A percentile compares a stretch with the other conserved stretches of the same genome.
Conservation (phyloP, 306 rosid species). For the Casuarina cunninghamiana region DNA sequence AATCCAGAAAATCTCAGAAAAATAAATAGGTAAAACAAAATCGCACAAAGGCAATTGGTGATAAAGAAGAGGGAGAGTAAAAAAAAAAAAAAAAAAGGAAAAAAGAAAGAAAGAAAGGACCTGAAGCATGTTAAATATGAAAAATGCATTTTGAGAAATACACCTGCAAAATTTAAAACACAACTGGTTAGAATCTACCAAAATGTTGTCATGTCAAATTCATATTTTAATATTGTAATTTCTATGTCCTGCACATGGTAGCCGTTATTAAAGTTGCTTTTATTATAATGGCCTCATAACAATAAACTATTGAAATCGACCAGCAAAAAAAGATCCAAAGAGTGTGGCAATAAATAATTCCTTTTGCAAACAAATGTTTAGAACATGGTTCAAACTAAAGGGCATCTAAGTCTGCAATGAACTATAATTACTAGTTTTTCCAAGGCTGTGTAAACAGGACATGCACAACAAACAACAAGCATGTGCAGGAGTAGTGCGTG, state of each 20-base stretch:
- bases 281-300: too few relatives aligned
- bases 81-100: slow-evolving; percentile 9
- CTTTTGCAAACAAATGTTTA: too few relatives aligned
- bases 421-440: too few relatives aligned
- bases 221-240: not conserved
- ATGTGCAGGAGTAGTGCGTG: too few relatives aligned
- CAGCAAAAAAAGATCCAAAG: too few relatives aligned
- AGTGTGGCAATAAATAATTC: too few relatives aligned
- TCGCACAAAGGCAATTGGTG: slow-evolving; percentile 13
- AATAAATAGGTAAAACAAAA: not conserved
- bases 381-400: too few relatives aligned
- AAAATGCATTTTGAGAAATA: slow-evolving; percentile 71
- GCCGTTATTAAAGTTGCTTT: too few relatives aligned
- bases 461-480: too few relatives aligned
- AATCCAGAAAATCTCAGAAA: not conserved
- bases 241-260: not conserved
- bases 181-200: slow-evolving; percentile 28
- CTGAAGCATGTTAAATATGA: slow-evolving; percentile 93
- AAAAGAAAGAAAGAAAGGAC: slow-evolving; percentile 42
- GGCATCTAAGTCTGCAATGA: too few relatives aligned
- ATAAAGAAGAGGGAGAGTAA: slow-evolving; percentile 11
- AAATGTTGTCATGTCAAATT: slow-evolving; percentile 3
- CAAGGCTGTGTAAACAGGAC: too few relatives aligned
- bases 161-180: slow-evolving; percentile 64
- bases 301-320: too few relatives aligned